Evolutionary conservation across 2,329 filamentous ascomycete genomes (phyloP).

Genomic region (Coniella vitis): DNA sequence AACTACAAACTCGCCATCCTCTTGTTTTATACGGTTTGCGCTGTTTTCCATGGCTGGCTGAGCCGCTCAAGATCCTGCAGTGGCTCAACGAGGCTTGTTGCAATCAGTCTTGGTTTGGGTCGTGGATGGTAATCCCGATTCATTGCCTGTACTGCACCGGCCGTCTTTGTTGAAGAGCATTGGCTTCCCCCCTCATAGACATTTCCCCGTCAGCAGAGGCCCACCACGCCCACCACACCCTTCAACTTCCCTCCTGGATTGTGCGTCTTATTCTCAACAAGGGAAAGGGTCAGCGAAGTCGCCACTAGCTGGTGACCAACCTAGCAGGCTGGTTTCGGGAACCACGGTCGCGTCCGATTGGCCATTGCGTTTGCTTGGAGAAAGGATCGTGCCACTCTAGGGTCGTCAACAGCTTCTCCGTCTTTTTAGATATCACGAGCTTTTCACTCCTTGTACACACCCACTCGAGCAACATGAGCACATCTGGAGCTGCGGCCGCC

Average conservation of each 20-base stretch:
- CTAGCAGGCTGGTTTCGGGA: neutral
- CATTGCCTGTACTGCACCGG: too few relatives aligned
- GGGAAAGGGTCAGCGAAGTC: neutral
- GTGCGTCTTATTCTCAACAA: neutral
- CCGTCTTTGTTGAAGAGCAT: neutral
- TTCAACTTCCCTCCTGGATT: neutral
- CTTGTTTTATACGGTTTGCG: too few relatives aligned
- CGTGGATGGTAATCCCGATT: neutral
- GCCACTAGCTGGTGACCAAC: neutral
- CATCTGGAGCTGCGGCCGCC: constrained; percentile 7
- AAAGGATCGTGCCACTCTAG: neutral
- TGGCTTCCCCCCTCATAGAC: neutral
- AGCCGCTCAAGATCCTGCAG: too few relatives aligned
- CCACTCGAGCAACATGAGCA: constrained; percentile 5
- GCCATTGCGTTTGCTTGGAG: neutral
- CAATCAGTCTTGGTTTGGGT: too few relatives aligned
- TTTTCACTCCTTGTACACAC: neutral
- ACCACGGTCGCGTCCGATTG: neutral
- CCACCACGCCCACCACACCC: neutral
- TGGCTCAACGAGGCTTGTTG: too few relatives aligned
- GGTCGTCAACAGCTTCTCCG: neutral
- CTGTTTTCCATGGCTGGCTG: too few relatives aligned
- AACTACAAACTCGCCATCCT: too few relatives aligned
- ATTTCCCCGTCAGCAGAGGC: neutral
- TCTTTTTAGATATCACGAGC: neutral